Percentiles rank a stretch among this genome's conserved stretches.
These are phyloP conservation scores for Ustilago lituana DNA, from an alignment of 1,284 basidiomycete genomes.

Conservation along the genomic window DNA sequence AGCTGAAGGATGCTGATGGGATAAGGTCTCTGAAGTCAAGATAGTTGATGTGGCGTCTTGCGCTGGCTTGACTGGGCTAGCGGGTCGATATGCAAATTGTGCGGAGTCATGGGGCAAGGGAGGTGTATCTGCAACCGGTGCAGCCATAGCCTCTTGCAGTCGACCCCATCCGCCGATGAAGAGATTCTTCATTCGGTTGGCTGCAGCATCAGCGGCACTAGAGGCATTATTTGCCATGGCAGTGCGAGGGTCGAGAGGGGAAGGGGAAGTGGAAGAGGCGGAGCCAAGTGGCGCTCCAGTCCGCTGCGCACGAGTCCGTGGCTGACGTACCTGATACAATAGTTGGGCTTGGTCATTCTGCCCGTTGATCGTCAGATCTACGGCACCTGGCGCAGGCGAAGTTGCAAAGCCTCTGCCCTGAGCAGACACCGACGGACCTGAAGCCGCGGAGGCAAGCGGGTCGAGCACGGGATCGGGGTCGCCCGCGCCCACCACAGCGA, in stretches of 20 bases:
- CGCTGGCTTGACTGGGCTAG: conserved; percentile 2
- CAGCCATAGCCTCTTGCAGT: conserved; percentile 49
- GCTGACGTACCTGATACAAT: conserved; percentile 33
- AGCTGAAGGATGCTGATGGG: conserved; percentile 5
- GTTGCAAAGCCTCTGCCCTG: neutral
- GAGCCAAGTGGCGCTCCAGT: neutral
- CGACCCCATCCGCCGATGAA: conserved; percentile 54
- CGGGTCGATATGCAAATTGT: neutral
- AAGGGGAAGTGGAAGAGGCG: neutral
- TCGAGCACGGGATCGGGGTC: conserved; percentile 40
- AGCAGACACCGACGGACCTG: neutral
- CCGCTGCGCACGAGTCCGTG: conserved; percentile 10
- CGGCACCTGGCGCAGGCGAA: conserved; percentile 27
- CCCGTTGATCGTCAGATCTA: conserved; percentile 24
- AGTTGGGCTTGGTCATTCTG: conserved; percentile 23
- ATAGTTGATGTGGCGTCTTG: neutral
- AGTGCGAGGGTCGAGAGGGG: conserved; percentile 7
- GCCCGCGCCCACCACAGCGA: conserved; percentile 31
- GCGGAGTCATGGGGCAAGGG: neutral
- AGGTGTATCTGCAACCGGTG: conserved; percentile 22
- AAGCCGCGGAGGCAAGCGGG: conserved; percentile 17
- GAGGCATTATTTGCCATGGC: conserved; percentile 29
- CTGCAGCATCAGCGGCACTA: conserved; percentile 33
- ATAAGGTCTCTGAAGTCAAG: neutral
- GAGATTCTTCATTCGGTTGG: conserved; percentile 50